Percentiles rank a stretch among this genome's conserved stretches.
Evolutionary conservation across 225 moss, liverwort and hornwort species (phyloP).

Genomic region (Lunularia cruciata): DNA sequence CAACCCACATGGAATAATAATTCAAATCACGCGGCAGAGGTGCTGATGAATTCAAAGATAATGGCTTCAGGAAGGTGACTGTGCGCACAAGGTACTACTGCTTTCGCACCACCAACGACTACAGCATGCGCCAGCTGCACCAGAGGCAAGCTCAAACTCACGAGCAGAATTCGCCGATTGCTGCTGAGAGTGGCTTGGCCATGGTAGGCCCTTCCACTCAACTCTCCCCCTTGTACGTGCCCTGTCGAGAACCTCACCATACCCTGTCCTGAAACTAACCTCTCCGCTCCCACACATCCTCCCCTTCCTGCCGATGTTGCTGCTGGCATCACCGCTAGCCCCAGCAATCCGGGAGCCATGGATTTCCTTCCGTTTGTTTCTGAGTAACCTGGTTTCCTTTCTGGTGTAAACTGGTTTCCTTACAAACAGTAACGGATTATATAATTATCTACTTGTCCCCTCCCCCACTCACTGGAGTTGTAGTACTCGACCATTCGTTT

Average conservation of each 20-base stretch:
- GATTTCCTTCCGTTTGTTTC: not conserved
- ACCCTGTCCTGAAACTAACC: not conserved
- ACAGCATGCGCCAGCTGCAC: slow-evolving; percentile 1
- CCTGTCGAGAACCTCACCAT: not conserved
- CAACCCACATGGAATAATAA: slow-evolving; percentile 13
- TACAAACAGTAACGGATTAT: too few relatives aligned
- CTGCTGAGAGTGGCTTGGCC: not conserved
- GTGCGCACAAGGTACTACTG: slow-evolving; percentile 15
- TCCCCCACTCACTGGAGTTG: too few relatives aligned
- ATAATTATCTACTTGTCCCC: too few relatives aligned
- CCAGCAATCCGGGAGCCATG: slow-evolving; percentile 3
- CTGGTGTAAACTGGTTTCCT: too few relatives aligned
- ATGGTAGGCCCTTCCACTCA: not conserved
- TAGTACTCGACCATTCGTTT: too few relatives aligned
- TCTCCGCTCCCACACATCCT: not conserved
- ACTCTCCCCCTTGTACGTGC: not conserved
- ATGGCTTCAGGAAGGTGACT: slow-evolving; percentile 19
- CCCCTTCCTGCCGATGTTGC: not conserved
- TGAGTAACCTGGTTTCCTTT: too few relatives aligned
- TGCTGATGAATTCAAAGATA: slow-evolving; percentile 15
- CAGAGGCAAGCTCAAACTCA: slow-evolving; percentile 22
- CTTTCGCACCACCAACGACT: slow-evolving; percentile 18
- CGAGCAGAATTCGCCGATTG: slow-evolving; percentile 19
- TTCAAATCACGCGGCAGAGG: slow-evolving; percentile 17
- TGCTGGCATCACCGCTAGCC: not conserved